Evolutionary conservation across 768 basidiomycete species (phyloP).

Genomic region (Tubosaeta sp.): DNA sequence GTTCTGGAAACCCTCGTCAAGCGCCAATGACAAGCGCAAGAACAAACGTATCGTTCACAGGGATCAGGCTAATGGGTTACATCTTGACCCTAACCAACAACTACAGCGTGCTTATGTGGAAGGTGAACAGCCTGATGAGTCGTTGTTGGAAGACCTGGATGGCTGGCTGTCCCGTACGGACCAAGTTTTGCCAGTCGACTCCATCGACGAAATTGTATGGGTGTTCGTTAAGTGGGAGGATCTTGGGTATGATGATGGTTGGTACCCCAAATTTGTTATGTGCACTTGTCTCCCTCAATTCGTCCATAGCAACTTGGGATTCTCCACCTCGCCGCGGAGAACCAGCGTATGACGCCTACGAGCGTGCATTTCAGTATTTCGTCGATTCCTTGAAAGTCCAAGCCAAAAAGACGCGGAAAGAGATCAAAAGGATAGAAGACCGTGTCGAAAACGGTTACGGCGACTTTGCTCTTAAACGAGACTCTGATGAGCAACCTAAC

Average conservation of each 20-base stretch:
- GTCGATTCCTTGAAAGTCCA: conserved; percentile 56
- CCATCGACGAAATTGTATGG: conserved; percentile 68
- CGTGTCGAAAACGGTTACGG: conserved; percentile 57
- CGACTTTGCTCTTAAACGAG: conserved; percentile 39
- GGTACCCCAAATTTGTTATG: conserved; percentile 16
- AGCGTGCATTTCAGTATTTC: conserved; percentile 63
- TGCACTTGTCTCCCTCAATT: neutral
- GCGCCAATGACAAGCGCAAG: conserved; percentile 9
- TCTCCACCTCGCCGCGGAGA: conserved; percentile 68
- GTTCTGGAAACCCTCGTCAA: conserved; percentile 48
- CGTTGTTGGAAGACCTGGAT: conserved; percentile 54
- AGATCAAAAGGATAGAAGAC: conserved; percentile 43
- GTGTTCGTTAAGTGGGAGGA: conserved; percentile 92
- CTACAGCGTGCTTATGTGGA: conserved; percentile 42
- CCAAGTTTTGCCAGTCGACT: conserved; percentile 36
- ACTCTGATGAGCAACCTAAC: conserved; percentile 48
- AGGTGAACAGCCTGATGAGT: conserved; percentile 60
- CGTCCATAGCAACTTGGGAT: conserved; percentile 79
- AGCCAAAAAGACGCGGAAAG: conserved; percentile 45
- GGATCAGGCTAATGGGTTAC: conserved; percentile 27
- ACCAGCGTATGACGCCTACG: conserved; percentile 57
- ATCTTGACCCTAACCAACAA: conserved; percentile 21
- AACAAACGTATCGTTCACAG: conserved; percentile 18
- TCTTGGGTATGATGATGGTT: conserved; percentile 89
- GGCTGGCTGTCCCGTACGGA: conserved; percentile 48